Evolutionary conservation across 2,329 filamentous ascomycete species (phyloP).

Genomic region (Cladosporium colombiae): DNA sequence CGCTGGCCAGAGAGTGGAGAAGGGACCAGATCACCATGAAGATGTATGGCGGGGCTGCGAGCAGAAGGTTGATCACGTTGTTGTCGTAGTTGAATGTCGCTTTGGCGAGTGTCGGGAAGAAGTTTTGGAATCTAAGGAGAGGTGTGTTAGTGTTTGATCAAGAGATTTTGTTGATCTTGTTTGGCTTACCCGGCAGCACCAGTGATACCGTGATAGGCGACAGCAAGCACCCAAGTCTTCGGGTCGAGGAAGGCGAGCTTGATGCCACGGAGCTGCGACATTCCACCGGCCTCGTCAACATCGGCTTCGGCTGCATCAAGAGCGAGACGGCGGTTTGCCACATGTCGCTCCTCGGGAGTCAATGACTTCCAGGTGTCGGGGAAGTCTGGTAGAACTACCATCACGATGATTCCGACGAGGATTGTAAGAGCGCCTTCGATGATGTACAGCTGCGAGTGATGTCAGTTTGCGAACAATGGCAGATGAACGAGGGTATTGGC

Average conservation of each 20-base stretch:
- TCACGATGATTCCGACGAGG: conserved; percentile 54
- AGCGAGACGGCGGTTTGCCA: conserved; percentile 53
- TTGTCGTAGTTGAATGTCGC: conserved; percentile 64
- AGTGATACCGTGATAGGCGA: conserved; percentile 50
- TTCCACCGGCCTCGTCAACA: conserved; percentile 50
- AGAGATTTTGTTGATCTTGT: neutral
- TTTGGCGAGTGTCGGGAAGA: conserved; percentile 52
- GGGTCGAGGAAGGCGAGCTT: conserved; percentile 54
- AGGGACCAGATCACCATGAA: conserved; percentile 44
- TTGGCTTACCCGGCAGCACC: conserved; percentile 49
- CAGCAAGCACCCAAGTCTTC: conserved; percentile 52
- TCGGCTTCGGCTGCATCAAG: conserved; percentile 54
- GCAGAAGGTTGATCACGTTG: conserved; percentile 54
- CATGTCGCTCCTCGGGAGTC: conserved; percentile 52
- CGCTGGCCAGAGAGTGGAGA: conserved; percentile 47
- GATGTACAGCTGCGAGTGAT: conserved; percentile 34
- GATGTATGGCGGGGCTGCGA: conserved; percentile 45
- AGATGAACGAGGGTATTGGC: neutral
- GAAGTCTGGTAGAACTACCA: conserved; percentile 56
- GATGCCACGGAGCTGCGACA: conserved; percentile 51
- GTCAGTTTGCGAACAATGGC: conserved; percentile 24
- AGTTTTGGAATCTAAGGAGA: conserved; percentile 35
- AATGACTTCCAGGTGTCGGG: conserved; percentile 56
- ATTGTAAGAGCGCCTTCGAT: conserved; percentile 60
- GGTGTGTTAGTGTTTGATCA: neutral